Conservation (phyloP, 495 filamentous ascomycete genomes). For the Talaromyces trachyspermus region DNA sequence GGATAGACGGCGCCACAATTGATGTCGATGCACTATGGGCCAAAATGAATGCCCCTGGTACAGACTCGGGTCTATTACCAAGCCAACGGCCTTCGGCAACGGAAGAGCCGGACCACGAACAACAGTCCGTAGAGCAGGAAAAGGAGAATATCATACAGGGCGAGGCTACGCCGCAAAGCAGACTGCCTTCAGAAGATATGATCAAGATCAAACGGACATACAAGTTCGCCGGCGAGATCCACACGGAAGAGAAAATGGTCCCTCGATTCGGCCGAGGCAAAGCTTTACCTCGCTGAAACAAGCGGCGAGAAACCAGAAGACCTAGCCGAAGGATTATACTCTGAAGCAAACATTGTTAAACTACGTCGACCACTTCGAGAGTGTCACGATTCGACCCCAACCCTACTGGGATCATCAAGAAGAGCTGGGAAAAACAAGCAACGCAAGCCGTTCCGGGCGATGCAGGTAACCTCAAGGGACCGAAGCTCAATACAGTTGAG, state of each 20-base stretch:
- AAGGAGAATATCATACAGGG: slow-evolving; percentile 12
- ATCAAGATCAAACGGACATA: slow-evolving; percentile 84
- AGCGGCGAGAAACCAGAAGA: slow-evolving; percentile 22
- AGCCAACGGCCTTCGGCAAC: slow-evolving; percentile 10
- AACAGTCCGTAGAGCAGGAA: slow-evolving; percentile 17
- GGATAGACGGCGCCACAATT: slow-evolving; percentile 63
- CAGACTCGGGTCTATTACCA: slow-evolving; percentile 10
- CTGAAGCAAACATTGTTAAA: slow-evolving; percentile 9
- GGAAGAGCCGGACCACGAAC: slow-evolving; percentile 3
- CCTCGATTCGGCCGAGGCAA: slow-evolving; percentile 75
- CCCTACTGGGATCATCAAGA: slow-evolving; percentile 40
- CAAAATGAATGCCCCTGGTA: slow-evolving; percentile 56
- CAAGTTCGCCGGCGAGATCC: slow-evolving; percentile 81
- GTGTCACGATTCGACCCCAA: slow-evolving; percentile 77
- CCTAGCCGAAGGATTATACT: slow-evolving; percentile 10
- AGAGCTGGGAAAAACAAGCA: slow-evolving; percentile 36
- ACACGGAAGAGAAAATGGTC: slow-evolving; percentile 76
- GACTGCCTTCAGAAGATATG: slow-evolving; percentile 35
- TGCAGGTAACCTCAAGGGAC: slow-evolving; percentile 45
- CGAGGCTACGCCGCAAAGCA: slow-evolving; percentile 11
- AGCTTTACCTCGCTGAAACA: slow-evolving; percentile 56
- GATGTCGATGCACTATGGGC: slow-evolving; percentile 90
- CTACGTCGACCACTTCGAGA: slow-evolving; percentile 62
- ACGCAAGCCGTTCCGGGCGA: slow-evolving; percentile 14
- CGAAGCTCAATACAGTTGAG: slow-evolving; percentile 92